Evolutionary conservation across 352 stramenopile species (phyloP).

Genomic region (Phytophthora gonapodyides): DNA sequence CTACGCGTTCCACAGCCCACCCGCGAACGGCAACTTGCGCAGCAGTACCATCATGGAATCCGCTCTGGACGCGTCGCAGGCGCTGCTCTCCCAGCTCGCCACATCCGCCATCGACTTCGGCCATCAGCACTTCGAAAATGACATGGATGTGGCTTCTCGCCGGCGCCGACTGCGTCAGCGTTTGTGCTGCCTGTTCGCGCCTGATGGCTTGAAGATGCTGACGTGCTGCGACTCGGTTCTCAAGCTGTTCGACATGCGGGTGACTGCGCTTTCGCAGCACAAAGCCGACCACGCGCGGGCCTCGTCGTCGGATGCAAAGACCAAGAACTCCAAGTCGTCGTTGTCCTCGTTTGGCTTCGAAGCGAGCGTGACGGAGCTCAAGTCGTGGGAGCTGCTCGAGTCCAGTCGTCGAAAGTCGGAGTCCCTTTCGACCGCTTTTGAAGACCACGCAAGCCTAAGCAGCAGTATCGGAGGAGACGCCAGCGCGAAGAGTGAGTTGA

Average conservation of each 20-base stretch:
- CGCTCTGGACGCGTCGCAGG: conserved; percentile 70
- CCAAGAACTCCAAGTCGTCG: conserved; percentile 57
- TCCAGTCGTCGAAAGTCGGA: conserved; percentile 38
- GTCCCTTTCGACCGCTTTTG: conserved; percentile 18
- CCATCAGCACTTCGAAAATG: conserved; percentile 59
- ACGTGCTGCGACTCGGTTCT: conserved; percentile 65
- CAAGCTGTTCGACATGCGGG: conserved; percentile 68
- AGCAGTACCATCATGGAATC: conserved; percentile 61
- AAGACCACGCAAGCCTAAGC: conserved; percentile 12
- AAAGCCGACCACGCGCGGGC: conserved; percentile 40
- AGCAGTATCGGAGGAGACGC: conserved; percentile 13
- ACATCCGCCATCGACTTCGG: conserved; percentile 68
- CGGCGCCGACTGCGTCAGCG: conserved; percentile 57
- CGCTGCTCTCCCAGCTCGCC: conserved; percentile 67
- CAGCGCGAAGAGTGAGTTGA: conserved; percentile 63
- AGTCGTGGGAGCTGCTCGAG: conserved; percentile 58
- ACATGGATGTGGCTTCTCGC: conserved; percentile 51
- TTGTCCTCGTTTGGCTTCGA: conserved; percentile 68
- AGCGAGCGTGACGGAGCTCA: conserved; percentile 60
- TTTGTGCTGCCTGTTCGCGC: conserved; percentile 68
- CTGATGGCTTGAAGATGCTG: conserved; percentile 67
- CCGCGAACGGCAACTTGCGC: conserved; percentile 22
- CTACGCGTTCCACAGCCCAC: conserved; percentile 29
- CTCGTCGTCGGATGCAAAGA: conserved; percentile 34
- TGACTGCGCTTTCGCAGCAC: conserved; percentile 39